Conservation (phyloP, 2,329 filamentous ascomycete genomes). For the Pseudofabraea citricarpa region DNA sequence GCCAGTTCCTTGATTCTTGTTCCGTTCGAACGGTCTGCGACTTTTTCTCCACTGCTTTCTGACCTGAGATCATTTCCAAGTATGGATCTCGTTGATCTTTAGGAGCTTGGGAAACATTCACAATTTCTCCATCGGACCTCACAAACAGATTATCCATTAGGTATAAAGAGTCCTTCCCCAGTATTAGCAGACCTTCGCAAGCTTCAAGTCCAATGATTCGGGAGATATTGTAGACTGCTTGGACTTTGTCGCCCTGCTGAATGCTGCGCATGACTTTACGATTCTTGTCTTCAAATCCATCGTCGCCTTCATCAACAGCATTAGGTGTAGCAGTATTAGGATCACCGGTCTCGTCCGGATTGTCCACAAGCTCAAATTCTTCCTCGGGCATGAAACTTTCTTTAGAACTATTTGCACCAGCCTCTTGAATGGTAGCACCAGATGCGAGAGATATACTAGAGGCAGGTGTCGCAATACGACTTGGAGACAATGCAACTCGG, state of each 20-base stretch:
- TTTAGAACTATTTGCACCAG: conserved; percentile 9
- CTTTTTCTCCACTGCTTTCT: conserved; percentile 55
- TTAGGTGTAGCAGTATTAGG: background rate
- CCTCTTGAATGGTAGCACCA: conserved; percentile 11
- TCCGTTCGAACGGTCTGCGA: conserved; percentile 54
- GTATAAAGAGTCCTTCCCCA: conserved; percentile 89
- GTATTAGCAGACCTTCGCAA: conserved; percentile 86
- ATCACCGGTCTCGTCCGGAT: conserved; percentile 62
- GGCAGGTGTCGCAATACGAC: conserved; percentile 1
- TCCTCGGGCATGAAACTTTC: conserved; percentile 55
- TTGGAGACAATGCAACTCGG: conserved; percentile 10
- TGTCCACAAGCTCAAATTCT: conserved; percentile 93
- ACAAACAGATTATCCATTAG: conserved; percentile 97
- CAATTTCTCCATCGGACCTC: conserved; percentile 89
- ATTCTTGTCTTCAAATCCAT: conserved; percentile 94
- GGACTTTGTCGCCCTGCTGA: conserved; percentile 84
- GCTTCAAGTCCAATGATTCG: conserved; percentile 91
- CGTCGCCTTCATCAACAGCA: conserved; percentile 61
- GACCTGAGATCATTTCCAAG: conserved; percentile 84
- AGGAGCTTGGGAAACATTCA: conserved; percentile 92
- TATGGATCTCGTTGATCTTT: conserved; percentile 91
- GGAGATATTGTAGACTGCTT: conserved; percentile 92
- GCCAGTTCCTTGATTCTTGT: conserved; percentile 85
- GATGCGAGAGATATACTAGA: conserved; percentile 8
- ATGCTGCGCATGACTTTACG: conserved; percentile 94